Conservation (phyloP, 176 grass and related monocot genomes). For the Aegilops bicornis region DNA sequence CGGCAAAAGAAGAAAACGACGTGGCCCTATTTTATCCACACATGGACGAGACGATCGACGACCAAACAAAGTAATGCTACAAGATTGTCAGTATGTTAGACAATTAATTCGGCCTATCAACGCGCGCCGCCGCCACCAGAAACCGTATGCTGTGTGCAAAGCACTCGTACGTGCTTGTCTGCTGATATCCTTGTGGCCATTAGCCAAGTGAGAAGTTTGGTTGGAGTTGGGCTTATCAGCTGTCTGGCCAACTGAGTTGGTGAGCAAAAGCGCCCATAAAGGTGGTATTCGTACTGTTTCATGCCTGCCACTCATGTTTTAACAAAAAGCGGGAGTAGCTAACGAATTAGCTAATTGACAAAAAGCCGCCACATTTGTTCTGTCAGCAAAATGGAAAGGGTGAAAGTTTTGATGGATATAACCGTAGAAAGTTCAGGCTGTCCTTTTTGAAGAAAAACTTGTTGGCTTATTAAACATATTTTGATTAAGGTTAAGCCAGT, state of each 20-base stretch:
- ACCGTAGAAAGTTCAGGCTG: background rate
- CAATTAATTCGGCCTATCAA: too few relatives aligned
- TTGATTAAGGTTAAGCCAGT: too few relatives aligned
- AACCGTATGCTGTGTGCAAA: background rate
- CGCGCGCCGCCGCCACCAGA: too few relatives aligned
- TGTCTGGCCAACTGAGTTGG: background rate
- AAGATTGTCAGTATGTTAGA: too few relatives aligned
- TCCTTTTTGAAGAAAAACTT: too few relatives aligned
- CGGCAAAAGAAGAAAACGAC: too few relatives aligned
- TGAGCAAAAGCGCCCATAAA: background rate
- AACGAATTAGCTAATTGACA: background rate
- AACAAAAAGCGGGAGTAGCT: background rate
- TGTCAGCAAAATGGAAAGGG: constrained; percentile 6
- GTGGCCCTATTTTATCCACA: too few relatives aligned
- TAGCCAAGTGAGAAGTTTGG: constrained; percentile 23
- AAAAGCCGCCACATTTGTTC: background rate
- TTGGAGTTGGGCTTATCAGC: background rate
- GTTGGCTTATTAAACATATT: too few relatives aligned
- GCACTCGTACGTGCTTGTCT: background rate
- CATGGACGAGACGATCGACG: background rate
- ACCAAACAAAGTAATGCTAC: background rate
- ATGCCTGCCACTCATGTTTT: background rate
- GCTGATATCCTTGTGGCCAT: constrained; percentile 35
- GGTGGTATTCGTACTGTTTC: background rate
- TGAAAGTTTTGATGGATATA: background rate